phyloP scores from a whole-genome alignment of 2,329 filamentous ascomycete genomes.

The Phaeoacremonium minimum region DNA sequence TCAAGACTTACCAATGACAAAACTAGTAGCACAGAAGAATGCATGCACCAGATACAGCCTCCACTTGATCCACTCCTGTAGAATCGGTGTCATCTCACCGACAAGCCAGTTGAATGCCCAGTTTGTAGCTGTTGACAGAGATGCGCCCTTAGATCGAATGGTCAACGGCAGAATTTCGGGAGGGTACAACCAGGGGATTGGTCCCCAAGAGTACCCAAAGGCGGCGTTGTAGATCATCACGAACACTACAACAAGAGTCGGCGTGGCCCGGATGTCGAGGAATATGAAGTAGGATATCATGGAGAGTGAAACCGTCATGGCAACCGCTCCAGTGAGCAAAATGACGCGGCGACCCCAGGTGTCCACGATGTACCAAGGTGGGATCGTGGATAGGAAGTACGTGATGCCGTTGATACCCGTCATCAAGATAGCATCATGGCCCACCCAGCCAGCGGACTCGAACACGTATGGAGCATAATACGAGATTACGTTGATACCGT shows the following conservation, averaged over 20 bases:
- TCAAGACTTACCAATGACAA: conserved; percentile 78
- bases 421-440: conserved; percentile 90
- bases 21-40: conserved; percentile 93
- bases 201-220: conserved; percentile 93
- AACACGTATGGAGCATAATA: conserved; percentile 98
- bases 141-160: conserved; percentile 95
- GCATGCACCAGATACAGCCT: conserved; percentile 91
- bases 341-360: conserved; percentile 86
- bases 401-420: conserved; percentile 91
- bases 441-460: conserved; percentile 92
- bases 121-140: conserved; percentile 91
- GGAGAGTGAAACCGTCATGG: conserved; percentile 85
- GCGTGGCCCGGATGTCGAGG: conserved; percentile 74
- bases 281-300: conserved; percentile 94
- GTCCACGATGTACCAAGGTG: conserved; percentile 96
- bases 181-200: conserved; percentile 96
- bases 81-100: conserved; percentile 87
- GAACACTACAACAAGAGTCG: conserved; percentile 81
- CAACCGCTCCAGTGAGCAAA: conserved; percentile 80
- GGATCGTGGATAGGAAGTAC: conserved; percentile 87
- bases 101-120: conserved; percentile 99
- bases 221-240: conserved; percentile 99
- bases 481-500: conserved; percentile 98
- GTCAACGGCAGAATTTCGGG: conserved; percentile 97
- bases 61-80: conserved; percentile 92